A percentile compares a stretch with the other conserved stretches of the same genome.
Conservation (phyloP, 345 rosid genomes). For the Viola odorata region DNA sequence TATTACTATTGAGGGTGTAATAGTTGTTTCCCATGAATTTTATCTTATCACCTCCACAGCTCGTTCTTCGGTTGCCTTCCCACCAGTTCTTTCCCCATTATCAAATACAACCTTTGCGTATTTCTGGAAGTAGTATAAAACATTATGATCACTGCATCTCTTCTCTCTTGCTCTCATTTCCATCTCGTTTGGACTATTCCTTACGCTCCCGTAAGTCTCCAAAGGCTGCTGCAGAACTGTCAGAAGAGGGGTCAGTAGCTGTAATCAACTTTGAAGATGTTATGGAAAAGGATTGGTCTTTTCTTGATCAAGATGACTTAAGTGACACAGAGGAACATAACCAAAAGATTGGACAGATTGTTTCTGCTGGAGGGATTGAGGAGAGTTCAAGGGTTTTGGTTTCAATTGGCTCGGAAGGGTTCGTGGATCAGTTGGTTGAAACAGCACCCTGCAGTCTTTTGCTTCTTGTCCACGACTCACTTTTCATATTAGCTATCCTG, state of each 20-base stretch:
- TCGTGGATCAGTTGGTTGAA: constrained; percentile 61
- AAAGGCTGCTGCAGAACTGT: constrained; percentile 28
- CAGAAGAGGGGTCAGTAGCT: constrained; percentile 48
- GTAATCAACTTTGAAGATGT: constrained; percentile 50
- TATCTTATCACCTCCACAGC: constrained; percentile 19
- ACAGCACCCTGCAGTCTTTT: constrained; percentile 45
- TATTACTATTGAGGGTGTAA: too few relatives aligned
- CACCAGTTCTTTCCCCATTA: constrained; percentile 9
- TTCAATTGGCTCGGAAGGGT: constrained; percentile 58
- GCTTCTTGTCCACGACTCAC: constrained; percentile 80
- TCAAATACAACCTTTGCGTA: background rate
- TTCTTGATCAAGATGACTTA: constrained; percentile 60
- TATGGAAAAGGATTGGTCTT: constrained; percentile 81
- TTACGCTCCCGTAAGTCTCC: constrained; percentile 13
- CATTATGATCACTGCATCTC: constrained; percentile 6
- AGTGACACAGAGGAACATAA: constrained; percentile 33
- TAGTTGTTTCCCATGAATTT: constrained; percentile 32
- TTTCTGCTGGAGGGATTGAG: constrained; percentile 57
- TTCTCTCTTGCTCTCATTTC: constrained; percentile 9
- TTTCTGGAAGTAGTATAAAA: background rate
- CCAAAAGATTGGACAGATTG: constrained; percentile 42
- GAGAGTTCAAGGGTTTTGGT: constrained; percentile 67
- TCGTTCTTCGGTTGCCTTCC: constrained; percentile 17
- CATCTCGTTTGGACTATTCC: constrained; percentile 11
- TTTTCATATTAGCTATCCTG: constrained; percentile 60